Conservation (phyloP, 768 basidiomycete species). For the Collybia sordida region DNA sequence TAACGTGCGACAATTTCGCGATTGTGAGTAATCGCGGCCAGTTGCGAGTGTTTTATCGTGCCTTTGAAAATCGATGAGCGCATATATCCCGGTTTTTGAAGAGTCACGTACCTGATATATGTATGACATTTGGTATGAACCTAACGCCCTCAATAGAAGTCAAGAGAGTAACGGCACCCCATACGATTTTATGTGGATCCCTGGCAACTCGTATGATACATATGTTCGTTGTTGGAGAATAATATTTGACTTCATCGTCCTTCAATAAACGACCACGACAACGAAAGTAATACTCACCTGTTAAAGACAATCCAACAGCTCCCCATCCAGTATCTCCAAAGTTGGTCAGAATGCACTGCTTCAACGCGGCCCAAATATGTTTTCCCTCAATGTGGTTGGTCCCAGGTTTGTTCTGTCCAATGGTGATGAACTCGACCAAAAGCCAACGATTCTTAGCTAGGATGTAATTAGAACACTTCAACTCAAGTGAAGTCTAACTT, state of each 20-base stretch:
- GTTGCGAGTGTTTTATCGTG: constrained; percentile 83
- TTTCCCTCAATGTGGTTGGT: constrained; percentile 49
- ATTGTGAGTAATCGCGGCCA: constrained; percentile 76
- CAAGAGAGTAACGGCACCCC: constrained; percentile 77
- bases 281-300: constrained; percentile 41
- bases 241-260: constrained; percentile 76
- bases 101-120: constrained; percentile 67
- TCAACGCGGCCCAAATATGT: constrained; percentile 66
- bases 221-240: constrained; percentile 77
- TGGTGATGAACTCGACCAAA: constrained; percentile 77
- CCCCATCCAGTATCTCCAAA: constrained; percentile 92
- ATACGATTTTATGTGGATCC: constrained; percentile 76
- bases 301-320: constrained; percentile 67
- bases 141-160: constrained; percentile 55
- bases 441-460: constrained; percentile 77
- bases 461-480: background rate
- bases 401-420: constrained; percentile 27
- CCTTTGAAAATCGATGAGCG: constrained; percentile 42
- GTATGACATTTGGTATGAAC: constrained; percentile 75
- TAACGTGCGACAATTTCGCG: constrained; percentile 69
- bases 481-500: background rate
- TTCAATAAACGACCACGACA: constrained; percentile 1
- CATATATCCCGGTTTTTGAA: background rate
- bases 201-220: constrained; percentile 86
- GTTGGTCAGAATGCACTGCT: constrained; percentile 64